Percentiles rank a stretch among this genome's conserved stretches.
Evolutionary conservation across 805 yeast genomes (phyloP).

Genomic region (Pichia kluyveri): DNA sequence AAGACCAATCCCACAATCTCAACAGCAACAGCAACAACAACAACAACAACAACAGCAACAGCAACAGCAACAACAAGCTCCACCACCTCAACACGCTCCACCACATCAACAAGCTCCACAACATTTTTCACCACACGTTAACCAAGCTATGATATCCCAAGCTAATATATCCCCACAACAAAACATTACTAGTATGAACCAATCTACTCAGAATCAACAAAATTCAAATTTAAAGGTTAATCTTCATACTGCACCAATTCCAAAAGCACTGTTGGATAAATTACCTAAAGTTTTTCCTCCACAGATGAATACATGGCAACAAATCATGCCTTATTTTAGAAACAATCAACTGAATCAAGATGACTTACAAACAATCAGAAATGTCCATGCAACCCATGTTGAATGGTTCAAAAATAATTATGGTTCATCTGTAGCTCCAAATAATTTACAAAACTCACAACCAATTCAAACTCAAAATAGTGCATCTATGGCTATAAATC

Average conservation of each 20-base stretch:
- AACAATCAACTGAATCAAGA: slow-evolving; percentile 47
- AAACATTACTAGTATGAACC: not conserved
- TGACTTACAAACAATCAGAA: slow-evolving; percentile 50
- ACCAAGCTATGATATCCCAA: not conserved
- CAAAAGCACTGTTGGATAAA: slow-evolving; percentile 51
- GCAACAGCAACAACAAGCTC: not conserved
- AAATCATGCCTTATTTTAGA: slow-evolving; percentile 55
- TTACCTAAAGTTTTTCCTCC: slow-evolving; percentile 68
- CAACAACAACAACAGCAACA: slow-evolving; percentile 1
- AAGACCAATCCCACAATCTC: slow-evolving; percentile 9
- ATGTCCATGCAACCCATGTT: slow-evolving; percentile 58
- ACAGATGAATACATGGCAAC: slow-evolving; percentile 74
- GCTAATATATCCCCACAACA: not conserved
- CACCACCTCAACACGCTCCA: not conserved
- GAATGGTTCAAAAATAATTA: slow-evolving; percentile 39
- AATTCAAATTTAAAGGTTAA: slow-evolving; percentile 23
- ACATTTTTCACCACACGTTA: slow-evolving; percentile 13
- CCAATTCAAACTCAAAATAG: not conserved
- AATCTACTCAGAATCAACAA: slow-evolving; percentile 2
- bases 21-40: slow-evolving; percentile 14
- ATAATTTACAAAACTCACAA: slow-evolving; percentile 15
- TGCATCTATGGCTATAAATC: slow-evolving; percentile 17
- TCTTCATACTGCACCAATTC: slow-evolving; percentile 62
- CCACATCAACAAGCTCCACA: slow-evolving; percentile 10
- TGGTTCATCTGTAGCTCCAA: slow-evolving; percentile 22